Evolutionary conservation across 441 rosid genomes (phyloP).

Genomic region (Euphorbia schlechtendalii): DNA sequence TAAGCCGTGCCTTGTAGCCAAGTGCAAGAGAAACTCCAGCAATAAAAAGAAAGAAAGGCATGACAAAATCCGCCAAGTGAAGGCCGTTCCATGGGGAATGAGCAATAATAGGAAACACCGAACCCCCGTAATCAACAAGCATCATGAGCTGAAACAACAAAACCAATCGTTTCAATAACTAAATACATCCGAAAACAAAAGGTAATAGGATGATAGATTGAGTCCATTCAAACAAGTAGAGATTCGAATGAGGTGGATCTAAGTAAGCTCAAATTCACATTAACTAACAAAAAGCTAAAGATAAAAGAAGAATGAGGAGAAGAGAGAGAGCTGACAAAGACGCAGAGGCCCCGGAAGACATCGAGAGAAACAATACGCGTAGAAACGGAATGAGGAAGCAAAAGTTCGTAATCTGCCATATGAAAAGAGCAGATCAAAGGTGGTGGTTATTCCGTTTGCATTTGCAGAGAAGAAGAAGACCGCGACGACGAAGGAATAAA

Average conservation of each 20-base stretch:
- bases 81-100: slow-evolving; percentile 32
- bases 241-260: too few relatives aligned
- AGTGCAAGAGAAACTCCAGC: slow-evolving; percentile 31
- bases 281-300: not conserved
- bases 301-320: not conserved
- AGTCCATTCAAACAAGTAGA: too few relatives aligned
- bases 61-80: slow-evolving; percentile 29
- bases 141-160: slow-evolving; percentile 25
- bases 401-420: slow-evolving; percentile 13
- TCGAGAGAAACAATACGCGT: slow-evolving; percentile 24
- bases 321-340: slow-evolving; percentile 16
- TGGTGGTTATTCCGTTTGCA: not conserved
- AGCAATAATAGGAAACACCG: slow-evolving; percentile 25
- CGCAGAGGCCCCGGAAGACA: slow-evolving; percentile 26
- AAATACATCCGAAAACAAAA: too few relatives aligned
- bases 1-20: slow-evolving; percentile 21
- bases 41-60: slow-evolving; percentile 30
- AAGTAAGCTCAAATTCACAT: too few relatives aligned
- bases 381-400: not conserved
- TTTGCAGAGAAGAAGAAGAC: not conserved
- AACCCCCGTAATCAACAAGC: slow-evolving; percentile 30
- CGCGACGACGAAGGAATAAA: too few relatives aligned
- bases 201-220: too few relatives aligned
- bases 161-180: not conserved
- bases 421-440: too few relatives aligned